Evolutionary conservation across 345 rosid genomes (phyloP).

Genomic region (Physaria fendleri): DNA sequence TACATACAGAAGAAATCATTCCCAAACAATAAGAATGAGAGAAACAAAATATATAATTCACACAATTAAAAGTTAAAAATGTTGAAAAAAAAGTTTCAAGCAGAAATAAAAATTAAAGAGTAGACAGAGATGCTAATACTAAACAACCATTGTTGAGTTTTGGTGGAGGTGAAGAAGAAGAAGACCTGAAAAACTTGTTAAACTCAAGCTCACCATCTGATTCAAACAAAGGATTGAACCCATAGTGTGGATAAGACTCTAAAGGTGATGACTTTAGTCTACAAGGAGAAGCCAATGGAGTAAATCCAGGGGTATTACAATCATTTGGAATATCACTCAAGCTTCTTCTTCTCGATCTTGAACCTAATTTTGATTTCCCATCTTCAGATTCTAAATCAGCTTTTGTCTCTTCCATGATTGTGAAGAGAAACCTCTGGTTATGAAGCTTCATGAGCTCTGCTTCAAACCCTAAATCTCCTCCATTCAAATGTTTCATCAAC

Average conservation of each 20-base stretch:
- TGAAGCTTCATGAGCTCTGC: constrained; percentile 94
- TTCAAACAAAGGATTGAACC: constrained; percentile 89
- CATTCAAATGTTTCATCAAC: no score
- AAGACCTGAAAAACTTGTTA: constrained; percentile 33
- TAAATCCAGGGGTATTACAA: constrained; percentile 43
- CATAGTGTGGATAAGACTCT: constrained; percentile 43
- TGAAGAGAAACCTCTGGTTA: constrained; percentile 89
- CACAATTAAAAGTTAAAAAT: no score
- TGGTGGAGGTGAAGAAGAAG: constrained; percentile 88
- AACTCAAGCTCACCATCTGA: constrained; percentile 51
- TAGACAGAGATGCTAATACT: no score
- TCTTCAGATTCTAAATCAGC: constrained; percentile 96
- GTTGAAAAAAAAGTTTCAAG: constrained; percentile 5
- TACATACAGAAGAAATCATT: constrained; percentile 23
- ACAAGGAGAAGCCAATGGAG: constrained; percentile 71
- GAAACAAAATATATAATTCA: constrained; percentile 7
- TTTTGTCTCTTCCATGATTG: constrained; percentile 89
- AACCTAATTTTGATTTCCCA: constrained; percentile 51
- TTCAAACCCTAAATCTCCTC: no score
- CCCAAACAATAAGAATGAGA: constrained; percentile 12
- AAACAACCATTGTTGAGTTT: no score
- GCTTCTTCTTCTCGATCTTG: constrained; percentile 59
- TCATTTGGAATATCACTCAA: constrained; percentile 56
- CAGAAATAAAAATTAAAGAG: no score
- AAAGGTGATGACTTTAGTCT: constrained; percentile 44